phyloP scores from a whole-genome alignment of 495 filamentous ascomycete species.

The Aspergillus homomorphus region DNA sequence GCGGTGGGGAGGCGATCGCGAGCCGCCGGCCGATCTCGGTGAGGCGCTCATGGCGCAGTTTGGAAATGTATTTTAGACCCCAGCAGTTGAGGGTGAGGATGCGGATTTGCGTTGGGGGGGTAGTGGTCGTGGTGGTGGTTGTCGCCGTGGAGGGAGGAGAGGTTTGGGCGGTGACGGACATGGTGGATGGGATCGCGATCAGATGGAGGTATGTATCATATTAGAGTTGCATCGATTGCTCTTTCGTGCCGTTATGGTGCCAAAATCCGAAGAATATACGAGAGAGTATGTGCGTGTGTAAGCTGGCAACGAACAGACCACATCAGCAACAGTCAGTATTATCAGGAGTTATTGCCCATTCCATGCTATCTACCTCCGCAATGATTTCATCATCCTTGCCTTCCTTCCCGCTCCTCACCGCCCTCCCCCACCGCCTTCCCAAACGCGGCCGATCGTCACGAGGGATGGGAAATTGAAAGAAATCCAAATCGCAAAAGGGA shows the following conservation, averaged over 20 bases:
- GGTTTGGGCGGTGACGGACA: neutral
- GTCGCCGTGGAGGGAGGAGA: neutral
- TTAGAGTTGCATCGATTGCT: too few relatives aligned
- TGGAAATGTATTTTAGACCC: constrained; percentile 87
- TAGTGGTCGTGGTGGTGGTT: constrained; percentile 21
- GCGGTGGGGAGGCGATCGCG: constrained; percentile 60
- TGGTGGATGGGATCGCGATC: neutral
- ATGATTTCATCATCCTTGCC: constrained; percentile 2
- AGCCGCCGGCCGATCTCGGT: constrained; percentile 77
- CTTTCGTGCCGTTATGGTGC: too few relatives aligned
- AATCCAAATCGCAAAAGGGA: neutral
- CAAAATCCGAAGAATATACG: too few relatives aligned
- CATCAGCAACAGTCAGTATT: too few relatives aligned
- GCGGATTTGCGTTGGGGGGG: constrained; percentile 51
- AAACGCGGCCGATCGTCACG: constrained; percentile 3
- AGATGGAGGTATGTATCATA: neutral
- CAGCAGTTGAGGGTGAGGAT: constrained; percentile 92
- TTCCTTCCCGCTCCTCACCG: neutral
- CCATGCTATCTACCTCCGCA: too few relatives aligned
- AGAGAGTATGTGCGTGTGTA: too few relatives aligned
- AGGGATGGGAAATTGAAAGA: constrained; percentile 3
- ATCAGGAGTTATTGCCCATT: too few relatives aligned
- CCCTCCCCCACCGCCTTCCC: constrained; percentile 12
- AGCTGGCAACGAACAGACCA: too few relatives aligned
- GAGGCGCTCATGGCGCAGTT: constrained; percentile 74